phyloP scores from a whole-genome alignment of 169 alveolate genomes.

The Cyclospora cayetanensis region DNA sequence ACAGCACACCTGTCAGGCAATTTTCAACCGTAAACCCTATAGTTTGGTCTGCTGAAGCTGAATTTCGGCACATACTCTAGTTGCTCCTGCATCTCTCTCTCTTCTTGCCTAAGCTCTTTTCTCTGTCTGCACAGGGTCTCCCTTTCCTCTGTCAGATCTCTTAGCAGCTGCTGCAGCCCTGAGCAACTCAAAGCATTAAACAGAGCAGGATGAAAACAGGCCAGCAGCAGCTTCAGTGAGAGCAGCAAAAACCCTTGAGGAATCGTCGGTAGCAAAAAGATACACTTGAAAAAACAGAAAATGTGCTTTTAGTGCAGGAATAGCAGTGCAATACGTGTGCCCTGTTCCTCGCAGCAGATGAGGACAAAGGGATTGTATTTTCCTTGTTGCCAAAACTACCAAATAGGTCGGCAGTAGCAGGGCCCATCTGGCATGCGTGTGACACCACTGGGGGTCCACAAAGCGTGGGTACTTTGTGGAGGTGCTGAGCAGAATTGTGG shows the following conservation, averaged over 20 bases:
- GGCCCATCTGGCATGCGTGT: no score
- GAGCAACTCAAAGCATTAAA: neutral
- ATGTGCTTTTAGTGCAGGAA: no score
- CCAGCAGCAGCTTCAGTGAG: neutral
- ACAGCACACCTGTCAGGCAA: neutral
- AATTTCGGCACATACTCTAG: neutral
- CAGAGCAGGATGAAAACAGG: neutral
- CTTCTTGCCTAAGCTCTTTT: neutral
- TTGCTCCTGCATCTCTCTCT: neutral
- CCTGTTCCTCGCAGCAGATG: no score
- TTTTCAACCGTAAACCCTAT: neutral
- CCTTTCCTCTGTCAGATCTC: neutral
- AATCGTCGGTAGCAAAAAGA: neutral
- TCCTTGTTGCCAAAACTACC: no score
- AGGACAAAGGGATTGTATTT: no score
- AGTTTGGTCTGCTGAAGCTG: neutral
- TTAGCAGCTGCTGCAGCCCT: constrained; percentile 24
- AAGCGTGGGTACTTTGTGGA: no score
- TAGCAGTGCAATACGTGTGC: no score
- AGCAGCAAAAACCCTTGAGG: neutral
- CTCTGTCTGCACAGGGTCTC: neutral
- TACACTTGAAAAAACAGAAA: neutral
- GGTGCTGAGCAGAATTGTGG: neutral
- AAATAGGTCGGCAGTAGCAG: no score
- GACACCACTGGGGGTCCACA: no score